These are phyloP conservation scores for Vaccinium darrowii DNA, from an alignment of 148 eudicot species.

Conservation along the genomic window DNA sequence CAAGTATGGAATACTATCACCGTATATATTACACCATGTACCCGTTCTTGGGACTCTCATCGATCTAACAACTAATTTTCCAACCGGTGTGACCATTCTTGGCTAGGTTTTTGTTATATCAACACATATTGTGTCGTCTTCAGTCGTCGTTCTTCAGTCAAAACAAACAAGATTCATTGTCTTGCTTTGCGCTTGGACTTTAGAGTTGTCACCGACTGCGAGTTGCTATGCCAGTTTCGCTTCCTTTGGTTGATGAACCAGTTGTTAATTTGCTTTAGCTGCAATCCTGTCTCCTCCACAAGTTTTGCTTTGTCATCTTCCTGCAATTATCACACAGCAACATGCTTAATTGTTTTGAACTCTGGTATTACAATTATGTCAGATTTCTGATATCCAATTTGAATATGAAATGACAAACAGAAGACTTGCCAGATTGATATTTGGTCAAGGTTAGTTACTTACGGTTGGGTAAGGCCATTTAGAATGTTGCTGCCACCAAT, in stretches of 20 bases:
- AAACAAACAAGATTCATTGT: neutral
- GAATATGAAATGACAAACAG: neutral
- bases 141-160: neutral
- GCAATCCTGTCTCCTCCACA: slow-evolving; percentile 66
- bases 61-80: neutral
- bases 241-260: slow-evolving; percentile 75
- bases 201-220: slow-evolving; percentile 42
- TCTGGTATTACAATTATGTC: neutral
- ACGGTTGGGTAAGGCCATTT: slow-evolving; percentile 99
- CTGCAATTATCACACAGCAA: slow-evolving; percentile 23
- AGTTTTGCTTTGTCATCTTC: slow-evolving; percentile 70
- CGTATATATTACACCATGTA: slow-evolving; percentile 16
- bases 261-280: slow-evolving; percentile 69
- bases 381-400: neutral
- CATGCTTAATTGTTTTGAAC: neutral
- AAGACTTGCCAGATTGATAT: neutral
- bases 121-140: neutral
- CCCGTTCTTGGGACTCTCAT: neutral
- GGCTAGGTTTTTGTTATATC: neutral
- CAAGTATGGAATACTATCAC: slow-evolving; percentile 16
- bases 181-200: slow-evolving; percentile 59
- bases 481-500: slow-evolving; percentile 96
- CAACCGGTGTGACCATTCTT: neutral
- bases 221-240: slow-evolving; percentile 66
- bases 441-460: slow-evolving; percentile 17